Base-by-base conservation (phyloP, 2,329 filamentous ascomycete genomes). In the Trichoderma sp. region DNA sequence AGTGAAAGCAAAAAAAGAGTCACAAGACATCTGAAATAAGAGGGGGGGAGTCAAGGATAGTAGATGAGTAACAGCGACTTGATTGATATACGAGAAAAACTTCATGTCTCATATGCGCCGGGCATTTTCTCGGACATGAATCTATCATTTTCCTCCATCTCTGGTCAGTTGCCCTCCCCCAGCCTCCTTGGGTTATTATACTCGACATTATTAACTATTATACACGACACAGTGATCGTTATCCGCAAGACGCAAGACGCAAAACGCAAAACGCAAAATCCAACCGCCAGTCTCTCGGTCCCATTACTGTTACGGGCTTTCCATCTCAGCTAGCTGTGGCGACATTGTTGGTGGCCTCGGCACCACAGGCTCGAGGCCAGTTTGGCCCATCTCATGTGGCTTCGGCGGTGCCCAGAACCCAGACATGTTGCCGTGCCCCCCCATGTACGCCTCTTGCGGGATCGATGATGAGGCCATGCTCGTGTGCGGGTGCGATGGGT, bases 251-350 rank as follows among this genome's bases (percentile, higher is more conserved):
- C 22, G 25, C 32, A 39, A 17, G n/a, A 37, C n/a, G 48, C 34
- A 34, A 59, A 32, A 48, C 19, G 19, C 34, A 48, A 27, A 50
- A 3, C 19, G 19, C 2, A 27, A 22, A 12, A 9, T 29, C 13
- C 13, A 50, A 25, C 29, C 6, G 2, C 19, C 17, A 25, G 25
- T 6, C 22, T 34, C 17, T 42, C 13, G 22, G n/a, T 22, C 42
- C 10, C n/a, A 13, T 35, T 19, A 39, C 27, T 29, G 27, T 59
- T 34, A 59, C 2, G 64, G 69, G 22, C 69, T 70, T 17, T 69
- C 69, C 70, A 71, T 71, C 64, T 71, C 70, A 1, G 69, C 69
- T 19, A 71, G 45, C 9, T 69, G 68, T 17, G 61, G 39, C 29
- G 50, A 57, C 10, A 67, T 32, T 29, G 59, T 48, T 15, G 29